Conservation (phyloP, 2,329 filamentous ascomycete genomes). For the Alternaria gaisen region DNA sequence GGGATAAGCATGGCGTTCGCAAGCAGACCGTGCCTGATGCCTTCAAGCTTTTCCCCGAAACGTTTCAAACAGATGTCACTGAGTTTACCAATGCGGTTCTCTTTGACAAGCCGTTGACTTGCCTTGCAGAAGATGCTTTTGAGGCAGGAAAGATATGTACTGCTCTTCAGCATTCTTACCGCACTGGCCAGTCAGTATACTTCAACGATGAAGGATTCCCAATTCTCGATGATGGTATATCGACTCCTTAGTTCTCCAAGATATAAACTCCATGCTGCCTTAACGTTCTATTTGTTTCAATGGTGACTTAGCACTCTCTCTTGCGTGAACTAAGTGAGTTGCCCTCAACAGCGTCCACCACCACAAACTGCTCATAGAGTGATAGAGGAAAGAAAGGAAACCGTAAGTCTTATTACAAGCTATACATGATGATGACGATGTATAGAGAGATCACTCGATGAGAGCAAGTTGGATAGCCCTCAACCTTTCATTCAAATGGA, state of each 20-base stretch:
- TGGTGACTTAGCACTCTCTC: too few species aligned
- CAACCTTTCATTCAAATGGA: background rate
- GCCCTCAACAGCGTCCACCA: too few species aligned
- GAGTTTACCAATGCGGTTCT: background rate
- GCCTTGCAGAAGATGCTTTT: conserved; percentile 13
- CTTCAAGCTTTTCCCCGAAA: conserved; percentile 12
- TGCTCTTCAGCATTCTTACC: conserved; percentile 12
- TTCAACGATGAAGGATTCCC: conserved; percentile 10
- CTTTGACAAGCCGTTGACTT: conserved; percentile 4
- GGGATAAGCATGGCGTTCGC: conserved; percentile 17
- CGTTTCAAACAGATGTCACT: conserved; percentile 3
- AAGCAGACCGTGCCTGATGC: conserved; percentile 9
- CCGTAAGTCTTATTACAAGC: background rate
- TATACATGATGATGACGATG: background rate
- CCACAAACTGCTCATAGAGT: too few species aligned
- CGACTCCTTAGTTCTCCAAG: background rate
- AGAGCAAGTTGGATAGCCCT: background rate
- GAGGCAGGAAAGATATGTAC: conserved; percentile 15
- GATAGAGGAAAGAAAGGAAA: background rate
- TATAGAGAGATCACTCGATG: background rate
- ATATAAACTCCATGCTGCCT: too few species aligned
- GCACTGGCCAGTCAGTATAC: conserved; percentile 8
- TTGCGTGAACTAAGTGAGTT: too few species aligned
- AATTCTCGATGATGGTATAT: background rate
- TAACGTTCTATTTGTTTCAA: too few species aligned